These are phyloP conservation scores for Raffaelea ambrosiae DNA, from an alignment of 2,329 filamentous ascomycete species.

Conservation along the genomic window DNA sequence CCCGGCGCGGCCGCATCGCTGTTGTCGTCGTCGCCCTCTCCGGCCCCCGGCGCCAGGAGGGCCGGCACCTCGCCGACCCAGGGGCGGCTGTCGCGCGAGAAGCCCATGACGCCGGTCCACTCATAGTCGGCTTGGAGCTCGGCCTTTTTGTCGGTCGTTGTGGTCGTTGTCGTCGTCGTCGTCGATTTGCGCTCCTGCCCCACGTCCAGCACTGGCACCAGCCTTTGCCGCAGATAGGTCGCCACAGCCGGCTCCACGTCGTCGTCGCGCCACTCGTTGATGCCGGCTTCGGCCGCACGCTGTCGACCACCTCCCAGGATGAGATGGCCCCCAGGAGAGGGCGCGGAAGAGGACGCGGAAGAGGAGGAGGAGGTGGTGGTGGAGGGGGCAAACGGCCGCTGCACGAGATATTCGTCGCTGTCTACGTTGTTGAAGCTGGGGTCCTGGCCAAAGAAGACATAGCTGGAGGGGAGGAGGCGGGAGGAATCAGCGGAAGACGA, in stretches of 20 bases:
- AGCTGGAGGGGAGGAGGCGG: slow-evolving; percentile 43
- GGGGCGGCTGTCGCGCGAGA: slow-evolving; percentile 56
- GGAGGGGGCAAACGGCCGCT: slow-evolving; percentile 40
- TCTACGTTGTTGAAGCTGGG: slow-evolving; percentile 16
- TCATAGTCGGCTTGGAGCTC: slow-evolving; percentile 47
- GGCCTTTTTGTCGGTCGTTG: slow-evolving; percentile 15
- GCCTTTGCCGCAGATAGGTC: slow-evolving; percentile 41
- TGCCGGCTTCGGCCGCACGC: slow-evolving; percentile 37
- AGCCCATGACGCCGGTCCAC: slow-evolving; percentile 80
- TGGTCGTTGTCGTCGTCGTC: slow-evolving; percentile 4
- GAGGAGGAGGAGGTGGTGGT: slow-evolving; percentile 18
- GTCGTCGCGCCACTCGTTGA: slow-evolving; percentile 27
- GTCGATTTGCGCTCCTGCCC: slow-evolving; percentile 5
- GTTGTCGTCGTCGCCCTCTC: background rate
- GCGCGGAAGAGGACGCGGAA: background rate
- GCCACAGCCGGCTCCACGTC: slow-evolving; percentile 36
- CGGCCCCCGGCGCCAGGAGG: slow-evolving; percentile 15
- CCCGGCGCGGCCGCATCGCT: slow-evolving; percentile 34
- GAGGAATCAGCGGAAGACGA: background rate
- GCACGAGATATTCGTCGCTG: slow-evolving; percentile 65
- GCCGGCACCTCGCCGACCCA: slow-evolving; percentile 63
- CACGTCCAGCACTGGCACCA: slow-evolving; percentile 34
- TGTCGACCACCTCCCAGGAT: slow-evolving; percentile 65
- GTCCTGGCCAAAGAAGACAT: slow-evolving; percentile 48
- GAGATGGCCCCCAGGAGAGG: slow-evolving; percentile 39